Conservation (phyloP, 2,329 filamentous ascomycete species). For the Fusarium devonianum region DNA sequence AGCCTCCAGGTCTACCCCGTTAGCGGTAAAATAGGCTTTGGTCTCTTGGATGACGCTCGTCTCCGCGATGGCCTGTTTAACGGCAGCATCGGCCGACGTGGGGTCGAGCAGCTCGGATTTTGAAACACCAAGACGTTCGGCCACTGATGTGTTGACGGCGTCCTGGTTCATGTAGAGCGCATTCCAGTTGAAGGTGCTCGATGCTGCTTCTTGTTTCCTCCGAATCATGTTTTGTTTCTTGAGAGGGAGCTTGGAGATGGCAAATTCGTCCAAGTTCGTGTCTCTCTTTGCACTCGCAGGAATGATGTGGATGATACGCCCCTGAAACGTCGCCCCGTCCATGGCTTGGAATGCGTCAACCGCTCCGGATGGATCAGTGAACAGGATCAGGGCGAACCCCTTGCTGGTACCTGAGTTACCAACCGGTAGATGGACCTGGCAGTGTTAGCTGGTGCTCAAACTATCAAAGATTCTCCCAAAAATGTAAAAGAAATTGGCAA, state of each 20-base stretch:
- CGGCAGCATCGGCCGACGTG: slow-evolving; percentile 91
- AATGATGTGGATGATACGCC: slow-evolving; percentile 88
- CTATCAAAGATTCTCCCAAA: slow-evolving; percentile 27
- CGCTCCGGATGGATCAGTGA: slow-evolving; percentile 73
- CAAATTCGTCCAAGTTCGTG: slow-evolving; percentile 83
- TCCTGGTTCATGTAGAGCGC: slow-evolving; percentile 99
- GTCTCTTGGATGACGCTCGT: slow-evolving; percentile 96
- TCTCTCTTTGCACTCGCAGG: slow-evolving; percentile 84
- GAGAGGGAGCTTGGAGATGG: slow-evolving; percentile 86
- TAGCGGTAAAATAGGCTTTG: slow-evolving; percentile 85
- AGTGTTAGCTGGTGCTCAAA: slow-evolving; percentile 40
- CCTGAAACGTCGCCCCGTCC: slow-evolving; percentile 90
- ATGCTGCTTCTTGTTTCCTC: slow-evolving; percentile 80
- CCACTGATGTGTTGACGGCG: slow-evolving; percentile 89
- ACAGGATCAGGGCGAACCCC: slow-evolving; percentile 90
- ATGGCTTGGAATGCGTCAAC: slow-evolving; percentile 79
- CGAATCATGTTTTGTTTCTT: slow-evolving; percentile 94
- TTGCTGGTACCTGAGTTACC: slow-evolving; percentile 78
- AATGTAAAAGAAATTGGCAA: slow-evolving; percentile 40
- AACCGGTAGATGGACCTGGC: slow-evolving; percentile 84
- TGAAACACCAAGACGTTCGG: slow-evolving; percentile 83
- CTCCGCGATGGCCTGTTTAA: slow-evolving; percentile 97
- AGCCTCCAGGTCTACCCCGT: slow-evolving; percentile 89
- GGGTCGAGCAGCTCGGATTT: slow-evolving; percentile 94
- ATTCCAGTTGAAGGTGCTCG: slow-evolving; percentile 93